phyloP scores from a whole-genome alignment of 2,329 filamentous ascomycete genomes.

The Fusarium sp. region DNA sequence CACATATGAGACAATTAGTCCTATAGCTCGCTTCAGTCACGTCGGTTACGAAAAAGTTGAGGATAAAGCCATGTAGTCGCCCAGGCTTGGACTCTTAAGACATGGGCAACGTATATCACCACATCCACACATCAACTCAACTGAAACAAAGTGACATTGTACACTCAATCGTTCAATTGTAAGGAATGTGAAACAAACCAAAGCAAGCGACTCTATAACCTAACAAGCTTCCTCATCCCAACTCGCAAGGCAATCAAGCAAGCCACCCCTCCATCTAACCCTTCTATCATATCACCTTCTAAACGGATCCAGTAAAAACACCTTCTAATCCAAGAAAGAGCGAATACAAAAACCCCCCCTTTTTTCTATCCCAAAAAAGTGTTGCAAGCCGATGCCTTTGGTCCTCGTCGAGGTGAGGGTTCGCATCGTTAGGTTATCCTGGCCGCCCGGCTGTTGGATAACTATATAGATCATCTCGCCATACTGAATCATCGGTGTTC shows the following conservation, averaged over 20 bases:
- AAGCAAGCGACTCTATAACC: neutral
- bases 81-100: neutral
- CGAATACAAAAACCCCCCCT: neutral
- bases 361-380: neutral
- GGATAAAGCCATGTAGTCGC: neutral
- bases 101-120: neutral
- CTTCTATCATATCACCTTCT: neutral
- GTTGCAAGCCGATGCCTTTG: neutral
- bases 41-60: neutral
- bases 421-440: conserved; percentile 10
- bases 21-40: neutral
- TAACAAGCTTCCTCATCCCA: neutral
- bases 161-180: neutral
- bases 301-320: neutral
- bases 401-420: neutral
- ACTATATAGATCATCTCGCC: neutral
- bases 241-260: neutral
- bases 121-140: neutral
- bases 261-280: neutral
- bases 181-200: neutral
- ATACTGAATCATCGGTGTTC: conserved; percentile 21
- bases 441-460: conserved; percentile 5
- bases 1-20: neutral
- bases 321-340: neutral
- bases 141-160: neutral